phyloP scores from a whole-genome alignment of 371 early-diverging fungal genomes.

The Syncephalastrum monosporum region DNA sequence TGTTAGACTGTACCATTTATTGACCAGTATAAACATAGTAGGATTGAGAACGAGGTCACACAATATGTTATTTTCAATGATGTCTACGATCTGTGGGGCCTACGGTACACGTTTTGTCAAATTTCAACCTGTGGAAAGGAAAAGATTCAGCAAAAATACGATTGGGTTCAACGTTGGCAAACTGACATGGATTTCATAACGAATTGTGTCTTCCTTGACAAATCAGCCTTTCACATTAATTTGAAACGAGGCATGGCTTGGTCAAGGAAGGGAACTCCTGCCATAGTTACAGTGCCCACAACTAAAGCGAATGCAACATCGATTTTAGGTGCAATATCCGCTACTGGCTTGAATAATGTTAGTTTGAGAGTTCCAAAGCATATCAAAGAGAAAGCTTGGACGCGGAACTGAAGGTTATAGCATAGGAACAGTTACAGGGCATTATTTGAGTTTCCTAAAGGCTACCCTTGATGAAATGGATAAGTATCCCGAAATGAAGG shows the following conservation, averaged over 20 bases:
- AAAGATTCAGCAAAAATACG: constrained; percentile 11
- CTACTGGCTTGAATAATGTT: background rate
- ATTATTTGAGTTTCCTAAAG: constrained; percentile 15
- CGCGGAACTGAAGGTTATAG: constrained; percentile 6
- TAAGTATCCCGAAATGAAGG: constrained; percentile 28
- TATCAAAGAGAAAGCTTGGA: constrained; percentile 12
- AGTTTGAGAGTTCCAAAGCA: constrained; percentile 9
- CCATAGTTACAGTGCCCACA: constrained; percentile 16
- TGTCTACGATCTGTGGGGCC: too few species aligned
- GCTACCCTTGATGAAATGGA: constrained; percentile 25
- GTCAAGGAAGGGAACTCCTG: constrained; percentile 21
- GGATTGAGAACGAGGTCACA: too few species aligned
- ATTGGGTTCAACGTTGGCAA: constrained; percentile 27
- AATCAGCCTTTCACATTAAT: too few species aligned
- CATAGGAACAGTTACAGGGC: constrained; percentile 10
- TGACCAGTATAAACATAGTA: too few species aligned
- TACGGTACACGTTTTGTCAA: too few species aligned
- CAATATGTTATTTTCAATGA: too few species aligned
- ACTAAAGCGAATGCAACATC: constrained; percentile 17
- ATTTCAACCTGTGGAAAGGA: too few species aligned
- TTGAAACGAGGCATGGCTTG: constrained; percentile 17
- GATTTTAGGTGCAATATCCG: constrained; percentile 15
- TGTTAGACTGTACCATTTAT: too few species aligned
- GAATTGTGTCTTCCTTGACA: too few species aligned
- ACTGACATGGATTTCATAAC: background rate